These are phyloP conservation scores for Clitocybe nebularis DNA, from an alignment of 1,284 basidiomycete species.

Conservation along the genomic window DNA sequence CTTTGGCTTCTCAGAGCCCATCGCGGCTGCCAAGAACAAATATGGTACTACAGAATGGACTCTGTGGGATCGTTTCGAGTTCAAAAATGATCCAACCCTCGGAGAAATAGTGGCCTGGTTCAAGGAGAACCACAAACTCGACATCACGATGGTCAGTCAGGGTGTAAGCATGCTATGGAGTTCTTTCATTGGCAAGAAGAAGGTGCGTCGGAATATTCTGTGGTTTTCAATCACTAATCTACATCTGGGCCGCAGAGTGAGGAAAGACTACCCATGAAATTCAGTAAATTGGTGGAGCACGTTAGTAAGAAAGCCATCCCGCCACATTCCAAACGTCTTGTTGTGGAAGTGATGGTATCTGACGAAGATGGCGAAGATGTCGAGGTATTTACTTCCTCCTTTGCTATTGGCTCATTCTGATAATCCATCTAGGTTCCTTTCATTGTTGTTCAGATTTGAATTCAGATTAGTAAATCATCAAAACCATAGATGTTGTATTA, in stretches of 20 bases:
- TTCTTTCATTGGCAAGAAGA: constrained; percentile 87
- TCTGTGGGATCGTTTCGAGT: constrained; percentile 96
- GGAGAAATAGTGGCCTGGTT: constrained; percentile 87
- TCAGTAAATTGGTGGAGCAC: constrained; percentile 87
- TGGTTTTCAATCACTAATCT: constrained; percentile 7
- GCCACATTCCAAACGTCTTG: constrained; percentile 74
- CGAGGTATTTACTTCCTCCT: constrained; percentile 45
- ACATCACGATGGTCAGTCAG: constrained; percentile 94
- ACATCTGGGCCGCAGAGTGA: constrained; percentile 54
- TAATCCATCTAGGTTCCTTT: constrained; percentile 55
- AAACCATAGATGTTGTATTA: constrained; percentile 11
- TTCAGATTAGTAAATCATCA: constrained; percentile 3
- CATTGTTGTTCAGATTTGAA: constrained; percentile 54
- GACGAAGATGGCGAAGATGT: constrained; percentile 90
- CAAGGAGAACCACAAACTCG: constrained; percentile 80
- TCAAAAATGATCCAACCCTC: constrained; percentile 87
- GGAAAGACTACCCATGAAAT: constrained; percentile 85
- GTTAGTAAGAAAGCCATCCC: constrained; percentile 93
- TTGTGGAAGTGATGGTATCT: constrained; percentile 93
- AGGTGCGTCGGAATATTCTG: constrained; percentile 45
- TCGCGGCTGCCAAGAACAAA: constrained; percentile 88
- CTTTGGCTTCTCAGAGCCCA: constrained; percentile 99
- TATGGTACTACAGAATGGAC: constrained; percentile 93
- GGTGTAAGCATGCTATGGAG: constrained; percentile 99
- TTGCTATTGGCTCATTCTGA: not conserved